Base-by-base conservation (phyloP, 2,329 filamentous ascomycete genomes). In the Aspergillus calidoustus region DNA sequence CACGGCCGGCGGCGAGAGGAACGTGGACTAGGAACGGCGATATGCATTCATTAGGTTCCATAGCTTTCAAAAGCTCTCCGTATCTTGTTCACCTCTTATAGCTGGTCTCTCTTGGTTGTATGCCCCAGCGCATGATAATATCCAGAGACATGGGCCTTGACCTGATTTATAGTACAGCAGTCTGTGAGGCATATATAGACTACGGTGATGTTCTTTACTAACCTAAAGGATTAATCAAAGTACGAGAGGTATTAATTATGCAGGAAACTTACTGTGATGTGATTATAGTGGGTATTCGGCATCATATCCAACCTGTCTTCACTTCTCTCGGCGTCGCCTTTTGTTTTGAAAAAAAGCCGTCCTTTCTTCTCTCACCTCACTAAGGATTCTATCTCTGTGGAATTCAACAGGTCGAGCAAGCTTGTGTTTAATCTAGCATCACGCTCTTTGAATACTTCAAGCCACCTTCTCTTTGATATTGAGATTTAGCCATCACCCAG, bases 391-490 rank as follows among this genome's bases (percentile, higher is more conserved):
- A 38, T 31, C 38, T 19, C 4, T 59, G n/a, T 52, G 49, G 38
- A 28, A 48, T 28, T 25, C 17, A 23, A 23, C 25, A 25, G 43
- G 25, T 34, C 23, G 8, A 44, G 48, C 44, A 59, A 46, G 25
- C 41, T 31, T 59, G 56, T 59, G 23, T 34, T 59, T 44, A 19
- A 47, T n/a, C 55, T 28, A 43, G 49, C 50, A 54, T 52, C 56
- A 58, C 48, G 31, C n/a, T 34, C 22, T 47, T 23, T 47, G 28
- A 38, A 38, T 56, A 15, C 30, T 9, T 9, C 7, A 22, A 23
- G 31, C 28, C 28, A 38, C 22, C 17, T 3, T 17, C 7, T 34
- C 11, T 13, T 15, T 25, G 22, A 8, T 30, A 15, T 55, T 11
- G 43, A 23, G 30, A 17, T 34, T 19, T 28, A 19, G 28, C 30